phyloP scores from a whole-genome alignment of 2,329 filamentous ascomycete genomes.

The Rutstroemia sp. region DNA sequence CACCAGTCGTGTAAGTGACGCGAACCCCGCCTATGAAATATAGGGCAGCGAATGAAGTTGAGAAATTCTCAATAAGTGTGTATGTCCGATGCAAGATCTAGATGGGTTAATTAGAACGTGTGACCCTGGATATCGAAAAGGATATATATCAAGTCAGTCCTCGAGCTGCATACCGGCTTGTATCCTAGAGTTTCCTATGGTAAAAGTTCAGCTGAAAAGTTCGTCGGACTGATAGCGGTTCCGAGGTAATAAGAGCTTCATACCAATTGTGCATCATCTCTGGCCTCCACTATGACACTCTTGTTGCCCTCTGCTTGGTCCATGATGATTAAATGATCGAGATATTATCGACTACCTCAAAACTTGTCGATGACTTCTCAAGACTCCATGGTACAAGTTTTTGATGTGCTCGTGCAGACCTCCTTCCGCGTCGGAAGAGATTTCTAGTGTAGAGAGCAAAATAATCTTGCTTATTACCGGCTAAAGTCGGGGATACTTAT shows the following conservation, averaged over 20 bases:
- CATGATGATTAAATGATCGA: not conserved
- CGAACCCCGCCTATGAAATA: conserved; percentile 55
- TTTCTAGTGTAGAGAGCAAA: not conserved
- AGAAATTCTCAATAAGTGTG: conserved; percentile 50
- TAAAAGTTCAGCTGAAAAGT: conserved; percentile 10
- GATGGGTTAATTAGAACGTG: conserved; percentile 11
- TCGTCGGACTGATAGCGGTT: not conserved
- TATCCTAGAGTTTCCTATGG: conserved; percentile 43
- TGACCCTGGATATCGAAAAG: not conserved
- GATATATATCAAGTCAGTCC: not conserved
- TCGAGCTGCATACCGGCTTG: conserved; percentile 42
- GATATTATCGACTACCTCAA: not conserved
- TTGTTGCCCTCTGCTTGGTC: conserved; percentile 1
- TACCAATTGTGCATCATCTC: conserved; percentile 10
- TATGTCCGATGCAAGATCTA: conserved; percentile 43
- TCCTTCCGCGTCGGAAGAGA: not conserved
- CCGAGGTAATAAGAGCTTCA: not conserved
- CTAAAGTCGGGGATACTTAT: not conserved
- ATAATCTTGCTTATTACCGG: not conserved
- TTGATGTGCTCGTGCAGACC: not conserved
- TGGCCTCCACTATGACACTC: conserved; percentile 1
- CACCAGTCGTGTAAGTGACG: conserved; percentile 55
- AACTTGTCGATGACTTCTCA: not conserved
- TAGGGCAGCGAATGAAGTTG: conserved; percentile 51
- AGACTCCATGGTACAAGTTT: not conserved